Base-by-base conservation (phyloP, 2,329 filamentous ascomycete species). In the Colletotrichum incanum region DNA sequence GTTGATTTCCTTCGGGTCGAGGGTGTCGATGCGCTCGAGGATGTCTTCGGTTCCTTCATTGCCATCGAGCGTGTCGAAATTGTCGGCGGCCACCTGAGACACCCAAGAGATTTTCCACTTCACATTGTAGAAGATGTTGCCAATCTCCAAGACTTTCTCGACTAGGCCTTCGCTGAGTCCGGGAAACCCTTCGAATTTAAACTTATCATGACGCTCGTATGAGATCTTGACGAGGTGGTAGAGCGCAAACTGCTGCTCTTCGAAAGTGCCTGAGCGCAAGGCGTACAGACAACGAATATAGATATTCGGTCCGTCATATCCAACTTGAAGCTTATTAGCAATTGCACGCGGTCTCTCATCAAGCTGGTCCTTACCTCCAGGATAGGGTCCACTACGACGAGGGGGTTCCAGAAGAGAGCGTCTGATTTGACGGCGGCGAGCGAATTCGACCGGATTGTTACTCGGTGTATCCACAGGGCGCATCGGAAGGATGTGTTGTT, bases 181-280 rank as follows among this genome's bases (percentile, higher is more conserved):
- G 1, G 94, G 93, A 76, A 98, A 98, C 6, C 94, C 93, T 76
- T 97, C 95, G 76, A 98, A 98, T 73, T 94, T 93, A 83, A 97
- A 98, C 82, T 98, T 98, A 80, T 98, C 96, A 56, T 96, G 96
- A 54, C 95, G 90, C 81, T 98, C 95, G 78, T 93, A 96, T 0
- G 95, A 98, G 37, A 98, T 98, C 80, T 98, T 97, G 72, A 98
- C 95, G 5, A 98, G 85, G 77, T 98, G 96, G 77, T 97, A 94
- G 14, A 98, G 86, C 0, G 95, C 96, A 82, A 97, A 98, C n/a
- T 94, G 92, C 77, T 98, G 93, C 79, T 99, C 96, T 16, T 92
- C 89, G 4, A 89, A 89, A 34, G 97, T 90, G 2, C 91, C 90
- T 18, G 94, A 98, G 74, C 93, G 93, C 34, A 99, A 85, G 5